Conservation (phyloP, 1,139 yeast species). For the Debaryomyces sp. region DNA sequence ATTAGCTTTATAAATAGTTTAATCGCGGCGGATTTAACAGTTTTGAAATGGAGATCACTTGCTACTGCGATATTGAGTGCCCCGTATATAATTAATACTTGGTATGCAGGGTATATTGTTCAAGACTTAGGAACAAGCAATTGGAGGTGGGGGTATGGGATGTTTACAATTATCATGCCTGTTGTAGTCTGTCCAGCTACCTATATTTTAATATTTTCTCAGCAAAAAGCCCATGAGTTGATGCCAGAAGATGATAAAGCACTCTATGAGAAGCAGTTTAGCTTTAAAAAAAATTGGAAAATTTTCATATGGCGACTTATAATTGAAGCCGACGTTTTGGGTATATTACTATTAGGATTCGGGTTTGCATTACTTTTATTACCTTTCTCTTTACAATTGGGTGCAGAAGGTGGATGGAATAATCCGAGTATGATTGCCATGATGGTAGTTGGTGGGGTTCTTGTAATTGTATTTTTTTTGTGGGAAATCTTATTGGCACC, state of each 20-base stretch:
- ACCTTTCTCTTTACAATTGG: constrained; percentile 27
- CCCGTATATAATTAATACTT: constrained; percentile 32
- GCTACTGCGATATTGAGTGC: constrained; percentile 24
- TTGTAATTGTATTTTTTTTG: constrained; percentile 25
- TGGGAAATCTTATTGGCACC: constrained; percentile 31
- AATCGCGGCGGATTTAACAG: constrained; percentile 34
- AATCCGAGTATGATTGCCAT: constrained; percentile 42
- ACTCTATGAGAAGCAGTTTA: background rate
- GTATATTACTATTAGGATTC: constrained; percentile 34
- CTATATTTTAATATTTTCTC: constrained; percentile 25
- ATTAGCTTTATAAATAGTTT: constrained; percentile 13
- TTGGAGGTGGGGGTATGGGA: constrained; percentile 45
- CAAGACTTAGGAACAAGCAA: constrained; percentile 24
- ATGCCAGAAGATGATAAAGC: constrained; percentile 7
- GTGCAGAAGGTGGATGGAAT: constrained; percentile 29
- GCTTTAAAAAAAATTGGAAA: background rate
- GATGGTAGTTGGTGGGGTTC: constrained; percentile 35
- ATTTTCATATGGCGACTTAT: constrained; percentile 9
- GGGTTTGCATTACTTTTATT: constrained; percentile 35
- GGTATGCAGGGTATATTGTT: constrained; percentile 36
- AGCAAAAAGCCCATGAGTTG: constrained; percentile 24
- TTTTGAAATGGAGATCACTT: constrained; percentile 35
- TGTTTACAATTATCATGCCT: constrained; percentile 38
- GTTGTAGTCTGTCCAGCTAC: constrained; percentile 31
- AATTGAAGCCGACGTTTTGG: constrained; percentile 28